Conservation (phyloP, 257 asterid genomes). For the Nicotiana sylvestris region DNA sequence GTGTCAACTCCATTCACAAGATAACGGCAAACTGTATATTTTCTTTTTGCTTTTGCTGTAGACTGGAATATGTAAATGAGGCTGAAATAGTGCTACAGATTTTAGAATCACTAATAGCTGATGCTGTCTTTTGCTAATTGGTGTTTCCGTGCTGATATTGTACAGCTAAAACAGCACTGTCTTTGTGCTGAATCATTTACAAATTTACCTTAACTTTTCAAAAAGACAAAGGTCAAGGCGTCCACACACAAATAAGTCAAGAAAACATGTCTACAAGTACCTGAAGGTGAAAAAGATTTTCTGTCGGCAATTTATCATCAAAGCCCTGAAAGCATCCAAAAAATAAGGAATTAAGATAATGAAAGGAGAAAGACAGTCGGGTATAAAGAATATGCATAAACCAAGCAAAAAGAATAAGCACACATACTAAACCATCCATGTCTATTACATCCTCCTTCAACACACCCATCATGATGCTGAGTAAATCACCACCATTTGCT, state of each 20-base stretch:
- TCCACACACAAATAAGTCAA: neutral
- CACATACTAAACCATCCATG: slow-evolving; percentile 71
- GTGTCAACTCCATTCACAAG: slow-evolving; percentile 6
- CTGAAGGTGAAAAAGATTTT: slow-evolving; percentile 91
- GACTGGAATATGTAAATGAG: neutral
- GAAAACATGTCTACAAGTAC: slow-evolving; percentile 30
- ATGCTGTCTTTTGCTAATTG: neutral
- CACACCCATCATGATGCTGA: slow-evolving; percentile 93
- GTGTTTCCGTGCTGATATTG: neutral
- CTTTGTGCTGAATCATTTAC: neutral
- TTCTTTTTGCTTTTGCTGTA: neutral
- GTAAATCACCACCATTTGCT: slow-evolving; percentile 73
- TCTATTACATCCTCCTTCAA: slow-evolving; percentile 88
- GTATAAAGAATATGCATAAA: slow-evolving; percentile 11
- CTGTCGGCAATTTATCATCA: slow-evolving; percentile 88
- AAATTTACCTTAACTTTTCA: neutral
- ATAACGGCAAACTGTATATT: neutral
- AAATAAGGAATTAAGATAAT: slow-evolving; percentile 16
- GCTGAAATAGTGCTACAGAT: neutral
- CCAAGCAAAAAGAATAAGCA: slow-evolving; percentile 15
- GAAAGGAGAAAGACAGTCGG: slow-evolving; percentile 8
- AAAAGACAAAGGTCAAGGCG: neutral
- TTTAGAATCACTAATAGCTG: neutral
- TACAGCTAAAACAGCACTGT: neutral
- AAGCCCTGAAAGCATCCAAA: slow-evolving; percentile 54